Evolutionary conservation across 202 grass and related monocot species (phyloP), one percentile per base, ranked within the genome.

Genomic region (Brachypodium distachyon): DNA sequence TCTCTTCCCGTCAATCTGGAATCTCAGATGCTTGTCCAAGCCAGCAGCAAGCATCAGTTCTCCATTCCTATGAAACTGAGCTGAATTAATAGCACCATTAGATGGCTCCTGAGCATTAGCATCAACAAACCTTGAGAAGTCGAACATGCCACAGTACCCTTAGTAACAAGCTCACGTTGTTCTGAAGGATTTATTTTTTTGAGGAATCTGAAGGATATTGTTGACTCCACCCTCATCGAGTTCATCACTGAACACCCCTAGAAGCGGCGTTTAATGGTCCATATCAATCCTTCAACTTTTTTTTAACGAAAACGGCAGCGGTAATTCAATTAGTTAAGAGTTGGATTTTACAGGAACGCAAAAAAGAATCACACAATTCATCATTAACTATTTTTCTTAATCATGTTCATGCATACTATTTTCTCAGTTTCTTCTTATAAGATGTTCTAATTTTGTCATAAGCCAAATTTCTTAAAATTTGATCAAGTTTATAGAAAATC

Each of bases 51-150:
- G 74, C 52, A 98, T 79, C 41, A 95, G 83, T 39, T 95, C 89
- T 17, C 89, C 91, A 33, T 95, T 98, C 55, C 65, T 83, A 74
- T 92, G 91, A 81, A 98, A 98, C 64, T 95, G 91, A 29, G 89
- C 91, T 32, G 95, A 94, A 58, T 94, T 94, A 31, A 94, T 75
- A 17, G 89, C 86, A 12, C 70, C 89, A 54, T 21, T 88, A 1
- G 88, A 94, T 67, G 73, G 83, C 32, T 92, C 94, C 66, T 93
- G 74, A 3, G 44, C 62, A 83, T 93, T 91, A 18, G 86, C 90
- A 86, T 97, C 72, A 4, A 83, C 70, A 23, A 97, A 84, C 63
- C 90, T 93, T 26, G 88, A 91, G 52, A 84, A 93, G n/a, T 86
- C 91, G 50, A 97, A 80, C 71, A 90, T 78, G 48, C 84, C 84